Evolutionary conservation across 768 basidiomycete species (phyloP).

Genomic region (Ramaria sp.): DNA sequence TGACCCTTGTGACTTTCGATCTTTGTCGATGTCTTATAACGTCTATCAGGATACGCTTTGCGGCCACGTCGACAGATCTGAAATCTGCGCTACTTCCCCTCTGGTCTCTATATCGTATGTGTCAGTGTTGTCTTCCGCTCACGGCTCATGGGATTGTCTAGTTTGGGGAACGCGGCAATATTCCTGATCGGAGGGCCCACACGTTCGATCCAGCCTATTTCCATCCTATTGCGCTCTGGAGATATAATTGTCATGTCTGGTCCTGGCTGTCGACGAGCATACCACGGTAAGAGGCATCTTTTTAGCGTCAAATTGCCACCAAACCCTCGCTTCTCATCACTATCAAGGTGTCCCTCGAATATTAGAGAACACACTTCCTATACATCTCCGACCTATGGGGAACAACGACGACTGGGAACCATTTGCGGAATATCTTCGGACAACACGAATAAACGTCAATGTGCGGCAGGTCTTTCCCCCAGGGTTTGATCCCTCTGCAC

Average conservation of each 20-base stretch:
- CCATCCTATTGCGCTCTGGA: slow-evolving; percentile 82
- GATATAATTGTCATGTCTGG: slow-evolving; percentile 94
- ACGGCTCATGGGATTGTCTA: slow-evolving; percentile 18
- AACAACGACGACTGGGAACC: slow-evolving; percentile 40
- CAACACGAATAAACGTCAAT: slow-evolving; percentile 81
- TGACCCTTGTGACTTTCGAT: slow-evolving; percentile 12
- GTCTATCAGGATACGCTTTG: slow-evolving; percentile 70
- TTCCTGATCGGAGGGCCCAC: slow-evolving; percentile 85
- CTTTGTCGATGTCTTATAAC: not conserved
- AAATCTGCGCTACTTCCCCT: slow-evolving; percentile 85
- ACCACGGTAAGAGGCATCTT: slow-evolving; percentile 57
- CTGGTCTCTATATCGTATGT: slow-evolving; percentile 88
- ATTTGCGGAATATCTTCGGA: slow-evolving; percentile 49
- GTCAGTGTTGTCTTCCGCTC: not conserved
- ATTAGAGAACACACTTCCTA: slow-evolving; percentile 68
- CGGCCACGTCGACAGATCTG: slow-evolving; percentile 96
- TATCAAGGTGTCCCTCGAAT: slow-evolving; percentile 73
- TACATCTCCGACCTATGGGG: slow-evolving; percentile 30
- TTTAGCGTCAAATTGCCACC: not conserved
- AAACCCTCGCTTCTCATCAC: not conserved
- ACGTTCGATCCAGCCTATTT: slow-evolving; percentile 62
- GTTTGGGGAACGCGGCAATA: slow-evolving; percentile 79
- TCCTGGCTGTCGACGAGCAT: slow-evolving; percentile 71
- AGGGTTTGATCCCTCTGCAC: slow-evolving; percentile 3
- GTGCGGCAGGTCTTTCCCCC: slow-evolving; percentile 47